phyloP scores from a whole-genome alignment of 345 rosid genomes.

The Syzygium grande region DNA sequence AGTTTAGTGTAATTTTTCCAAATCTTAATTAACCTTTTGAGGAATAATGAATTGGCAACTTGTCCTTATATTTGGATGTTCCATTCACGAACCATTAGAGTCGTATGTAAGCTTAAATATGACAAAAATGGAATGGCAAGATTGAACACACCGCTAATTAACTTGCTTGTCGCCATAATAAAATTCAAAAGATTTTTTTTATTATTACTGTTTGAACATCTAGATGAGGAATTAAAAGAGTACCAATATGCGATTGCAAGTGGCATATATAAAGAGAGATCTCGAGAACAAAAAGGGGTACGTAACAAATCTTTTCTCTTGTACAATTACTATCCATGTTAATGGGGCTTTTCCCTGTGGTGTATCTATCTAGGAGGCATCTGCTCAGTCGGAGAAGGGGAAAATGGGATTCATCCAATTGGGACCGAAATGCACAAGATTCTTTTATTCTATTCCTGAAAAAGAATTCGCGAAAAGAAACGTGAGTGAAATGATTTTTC shows the following conservation, averaged over 20 bases:
- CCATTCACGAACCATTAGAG: background rate
- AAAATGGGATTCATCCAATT: conserved; percentile 27
- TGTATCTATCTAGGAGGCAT: conserved; percentile 39
- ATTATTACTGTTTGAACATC: background rate
- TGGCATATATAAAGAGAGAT: background rate
- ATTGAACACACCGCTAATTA: background rate
- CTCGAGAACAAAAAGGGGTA: background rate
- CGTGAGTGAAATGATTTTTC: background rate
- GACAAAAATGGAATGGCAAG: background rate
- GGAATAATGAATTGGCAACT: background rate
- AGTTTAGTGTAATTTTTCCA: background rate
- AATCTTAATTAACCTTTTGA: background rate
- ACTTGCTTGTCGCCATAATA: background rate
- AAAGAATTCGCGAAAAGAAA: background rate
- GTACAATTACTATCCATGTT: background rate
- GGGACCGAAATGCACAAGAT: conserved; percentile 17
- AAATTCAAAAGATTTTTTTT: background rate
- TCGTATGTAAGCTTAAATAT: background rate
- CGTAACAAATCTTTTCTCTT: background rate
- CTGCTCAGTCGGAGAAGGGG: conserved; percentile 31
- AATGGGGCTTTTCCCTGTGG: background rate
- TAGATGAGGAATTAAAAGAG: background rate
- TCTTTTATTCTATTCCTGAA: background rate
- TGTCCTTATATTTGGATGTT: background rate
- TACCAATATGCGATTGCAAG: background rate